Evolutionary conservation across 805 yeast species (phyloP).

Genomic region (Debaryomyces maramus): DNA sequence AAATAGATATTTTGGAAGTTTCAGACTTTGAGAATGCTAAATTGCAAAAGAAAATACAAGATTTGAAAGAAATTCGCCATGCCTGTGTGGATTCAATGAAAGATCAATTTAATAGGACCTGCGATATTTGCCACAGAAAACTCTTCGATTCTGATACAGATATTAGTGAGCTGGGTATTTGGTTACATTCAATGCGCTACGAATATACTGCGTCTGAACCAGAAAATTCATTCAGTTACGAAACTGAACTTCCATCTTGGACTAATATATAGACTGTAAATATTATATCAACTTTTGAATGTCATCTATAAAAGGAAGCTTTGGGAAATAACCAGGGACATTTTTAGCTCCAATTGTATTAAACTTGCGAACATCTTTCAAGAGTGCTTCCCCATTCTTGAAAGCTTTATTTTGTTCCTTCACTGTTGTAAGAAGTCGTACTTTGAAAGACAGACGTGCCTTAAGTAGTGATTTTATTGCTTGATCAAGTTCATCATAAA

Average conservation of each 20-base stretch:
- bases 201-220: slow-evolving; percentile 18
- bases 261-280: slow-evolving; percentile 19
- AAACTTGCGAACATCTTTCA: slow-evolving; percentile 5
- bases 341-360: slow-evolving; percentile 15
- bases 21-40: slow-evolving; percentile 14
- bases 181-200: slow-evolving; percentile 50
- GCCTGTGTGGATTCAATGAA: slow-evolving; percentile 30
- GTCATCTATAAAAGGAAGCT: slow-evolving; percentile 22
- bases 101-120: slow-evolving; percentile 17
- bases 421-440: background rate
- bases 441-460: slow-evolving; percentile 1
- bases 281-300: background rate
- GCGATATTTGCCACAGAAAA: slow-evolving; percentile 35
- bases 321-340: slow-evolving; percentile 19
- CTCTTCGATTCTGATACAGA: slow-evolving; percentile 30
- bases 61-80: slow-evolving; percentile 22
- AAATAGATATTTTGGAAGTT: slow-evolving; percentile 12
- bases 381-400: slow-evolving; percentile 3
- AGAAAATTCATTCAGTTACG: slow-evolving; percentile 31
- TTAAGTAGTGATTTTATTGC: slow-evolving; percentile 11
- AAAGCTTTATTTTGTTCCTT: slow-evolving; percentile 5
- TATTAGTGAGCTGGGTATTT: slow-evolving; percentile 33
- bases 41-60: slow-evolving; percentile 14
- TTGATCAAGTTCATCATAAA: slow-evolving; percentile 11
- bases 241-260: slow-evolving; percentile 52